Base-by-base conservation (phyloP, 2,329 filamentous ascomycete genomes). In the Fusarium sp. region DNA sequence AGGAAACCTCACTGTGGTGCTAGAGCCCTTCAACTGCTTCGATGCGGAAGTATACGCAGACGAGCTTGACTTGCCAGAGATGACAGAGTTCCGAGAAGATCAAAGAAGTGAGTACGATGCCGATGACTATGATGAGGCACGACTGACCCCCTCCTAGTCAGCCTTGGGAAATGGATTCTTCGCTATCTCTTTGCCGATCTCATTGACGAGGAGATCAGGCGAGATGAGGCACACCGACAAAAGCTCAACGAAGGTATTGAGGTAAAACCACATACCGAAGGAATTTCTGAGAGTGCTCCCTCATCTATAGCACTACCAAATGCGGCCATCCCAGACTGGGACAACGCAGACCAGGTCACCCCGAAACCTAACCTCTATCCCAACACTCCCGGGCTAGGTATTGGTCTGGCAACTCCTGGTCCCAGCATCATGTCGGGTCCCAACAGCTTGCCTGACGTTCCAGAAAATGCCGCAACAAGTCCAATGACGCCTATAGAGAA, bases 21-120 rank as follows among this genome's bases (percentile, higher is more conserved):
- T 99, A 15, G 95, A 99, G 72, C 92, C 93, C 36, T 96, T 95
- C 70, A 96, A 96, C 67, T 97, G 93, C 73, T 99, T 99, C 68
- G 95, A 99, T 76, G 95, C 93, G 14, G 95, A 99, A 72, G 90
- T 97, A 75, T 99, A 99, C 73, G 94, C 93, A 1, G 95, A 99
- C 72, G 93, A 98, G 76, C 79, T 96, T 32, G 81, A 88, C 36
- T 68, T 94, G 50, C 84, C 90, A 10, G 88, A 92, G 61, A 80
- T 85, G n/a, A 80, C 90, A 15, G 89, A 93, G 11, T 97, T 97
- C 71, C 83, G 90, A 53, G 94, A 98, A 69, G 95, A 99, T 69
- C 94, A 98, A 77, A 87, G 95, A 78, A 96, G 91, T 94, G 83
- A 71, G 88, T 75, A 9, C 17, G 27, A 33, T 11, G 9, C 11